Conservation (phyloP, 768 basidiomycete species). For the Leccinellum rugosiceps region DNA sequence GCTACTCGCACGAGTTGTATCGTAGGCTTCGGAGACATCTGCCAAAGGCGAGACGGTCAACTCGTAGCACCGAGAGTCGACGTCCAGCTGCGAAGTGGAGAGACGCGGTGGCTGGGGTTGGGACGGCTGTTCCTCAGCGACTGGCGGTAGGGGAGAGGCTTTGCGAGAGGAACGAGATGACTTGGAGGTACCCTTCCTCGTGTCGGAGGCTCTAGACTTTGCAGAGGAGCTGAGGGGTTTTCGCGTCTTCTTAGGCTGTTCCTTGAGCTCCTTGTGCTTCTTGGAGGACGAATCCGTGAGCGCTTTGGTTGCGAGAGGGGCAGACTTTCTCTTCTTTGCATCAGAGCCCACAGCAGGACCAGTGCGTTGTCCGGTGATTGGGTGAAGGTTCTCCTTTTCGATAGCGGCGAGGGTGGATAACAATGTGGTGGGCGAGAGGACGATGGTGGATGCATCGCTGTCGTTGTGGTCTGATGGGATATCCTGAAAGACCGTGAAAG, state of each 20-base stretch:
- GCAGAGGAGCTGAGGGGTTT: constrained; percentile 39
- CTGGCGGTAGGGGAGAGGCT: constrained; percentile 57
- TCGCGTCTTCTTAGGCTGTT: constrained; percentile 55
- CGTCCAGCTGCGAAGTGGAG: constrained; percentile 46
- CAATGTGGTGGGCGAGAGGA: constrained; percentile 27
- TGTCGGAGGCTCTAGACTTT: constrained; percentile 30
- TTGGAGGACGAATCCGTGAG: constrained; percentile 36
- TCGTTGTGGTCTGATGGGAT: constrained; percentile 35
- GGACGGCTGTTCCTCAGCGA: constrained; percentile 49
- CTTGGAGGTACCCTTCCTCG: constrained; percentile 37
- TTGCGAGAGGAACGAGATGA: constrained; percentile 38
- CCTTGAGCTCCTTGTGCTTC: constrained; percentile 43
- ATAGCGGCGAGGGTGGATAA: constrained; percentile 37
- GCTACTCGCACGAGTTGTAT: constrained; percentile 37
- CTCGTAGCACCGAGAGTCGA: constrained; percentile 77
- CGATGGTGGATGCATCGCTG: constrained; percentile 21
- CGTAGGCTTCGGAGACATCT: constrained; percentile 71
- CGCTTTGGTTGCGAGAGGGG: constrained; percentile 54
- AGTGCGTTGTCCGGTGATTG: constrained; percentile 64
- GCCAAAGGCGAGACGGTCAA: constrained; percentile 76
- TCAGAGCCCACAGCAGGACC: constrained; percentile 35
- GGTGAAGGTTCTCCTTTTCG: constrained; percentile 81
- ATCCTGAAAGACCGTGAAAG: constrained; percentile 67
- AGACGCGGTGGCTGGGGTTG: constrained; percentile 27
- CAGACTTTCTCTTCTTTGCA: constrained; percentile 65